Evolutionary conservation across 192 early-diverging fungal genomes (phyloP).

Genomic region (Entomortierella chlamydospora): DNA sequence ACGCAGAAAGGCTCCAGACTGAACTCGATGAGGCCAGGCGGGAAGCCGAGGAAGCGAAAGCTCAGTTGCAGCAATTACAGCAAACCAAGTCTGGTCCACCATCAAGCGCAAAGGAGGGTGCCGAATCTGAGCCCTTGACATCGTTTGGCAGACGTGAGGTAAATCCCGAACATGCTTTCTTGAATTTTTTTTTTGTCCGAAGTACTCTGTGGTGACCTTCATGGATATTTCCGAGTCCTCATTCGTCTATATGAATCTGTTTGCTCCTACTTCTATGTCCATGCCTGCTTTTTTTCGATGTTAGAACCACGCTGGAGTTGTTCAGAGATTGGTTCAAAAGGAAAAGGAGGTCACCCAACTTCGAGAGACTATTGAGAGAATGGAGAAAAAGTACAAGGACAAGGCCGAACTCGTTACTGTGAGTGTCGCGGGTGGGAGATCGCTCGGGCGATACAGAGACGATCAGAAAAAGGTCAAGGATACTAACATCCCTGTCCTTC

Average conservation of each 20-base stretch:
- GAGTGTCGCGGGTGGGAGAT: constrained; percentile 21
- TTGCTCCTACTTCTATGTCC: background rate
- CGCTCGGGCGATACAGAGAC: background rate
- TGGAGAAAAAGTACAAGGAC: constrained; percentile 56
- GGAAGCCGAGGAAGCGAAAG: constrained; percentile 35
- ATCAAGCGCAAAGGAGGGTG: constrained; percentile 11
- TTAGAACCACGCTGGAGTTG: constrained; percentile 53
- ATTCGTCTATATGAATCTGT: background rate
- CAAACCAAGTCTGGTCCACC: constrained; percentile 15
- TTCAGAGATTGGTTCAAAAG: constrained; percentile 52
- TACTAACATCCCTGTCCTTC: background rate
- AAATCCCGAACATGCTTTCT: constrained; percentile 1
- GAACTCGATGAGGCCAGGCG: constrained; percentile 13
- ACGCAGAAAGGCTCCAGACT: constrained; percentile 19
- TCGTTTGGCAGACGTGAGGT: constrained; percentile 46
- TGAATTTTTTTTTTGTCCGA: background rate
- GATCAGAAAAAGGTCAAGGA: background rate
- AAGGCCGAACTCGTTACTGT: constrained; percentile 51
- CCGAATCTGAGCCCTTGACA: constrained; percentile 29
- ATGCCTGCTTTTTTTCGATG: background rate
- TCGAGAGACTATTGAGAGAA: constrained; percentile 48
- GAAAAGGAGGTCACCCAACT: constrained; percentile 49
- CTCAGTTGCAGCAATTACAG: constrained; percentile 25
- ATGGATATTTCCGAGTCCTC: background rate
- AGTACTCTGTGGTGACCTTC: background rate